Evolutionary conservation across 1,139 yeast genomes (phyloP).

Genomic region (Yamadazyma trypodendri): DNA sequence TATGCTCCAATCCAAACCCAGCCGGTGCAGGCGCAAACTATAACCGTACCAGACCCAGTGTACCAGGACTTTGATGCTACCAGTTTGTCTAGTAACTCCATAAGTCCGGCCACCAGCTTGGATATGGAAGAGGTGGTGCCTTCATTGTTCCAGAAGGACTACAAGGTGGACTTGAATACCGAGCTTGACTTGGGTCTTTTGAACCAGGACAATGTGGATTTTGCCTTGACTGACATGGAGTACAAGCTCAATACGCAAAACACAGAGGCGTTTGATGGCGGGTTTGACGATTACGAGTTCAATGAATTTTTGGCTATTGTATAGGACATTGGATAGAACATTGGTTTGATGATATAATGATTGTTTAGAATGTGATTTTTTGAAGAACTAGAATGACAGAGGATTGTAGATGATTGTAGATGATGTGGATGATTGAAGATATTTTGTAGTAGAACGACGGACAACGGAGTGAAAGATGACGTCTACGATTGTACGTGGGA

Average conservation of each 20-base stretch:
- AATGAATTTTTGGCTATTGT: constrained; percentile 14
- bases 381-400: too few species aligned
- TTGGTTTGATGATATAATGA: too few species aligned
- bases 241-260: neutral
- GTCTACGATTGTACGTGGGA: too few species aligned
- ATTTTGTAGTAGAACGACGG: too few species aligned
- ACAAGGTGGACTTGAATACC: constrained; percentile 9
- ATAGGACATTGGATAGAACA: too few species aligned
- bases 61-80: neutral
- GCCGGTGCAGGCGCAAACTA: neutral
- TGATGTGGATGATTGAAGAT: too few species aligned
- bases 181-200: too few species aligned
- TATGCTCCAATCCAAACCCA: neutral
- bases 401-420: too few species aligned
- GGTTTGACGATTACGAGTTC: constrained; percentile 2
- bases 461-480: too few species aligned
- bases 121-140: constrained; percentile 12
- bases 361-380: too few species aligned
- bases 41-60: neutral
- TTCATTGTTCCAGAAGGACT: constrained; percentile 10
- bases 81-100: neutral
- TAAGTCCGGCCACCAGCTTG: constrained; percentile 7
- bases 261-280: neutral
- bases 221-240: constrained; percentile 1
- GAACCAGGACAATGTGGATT: neutral